Evolutionary conservation across 805 yeast species (phyloP).

Genomic region (Scheffersomyces stipitis): DNA sequence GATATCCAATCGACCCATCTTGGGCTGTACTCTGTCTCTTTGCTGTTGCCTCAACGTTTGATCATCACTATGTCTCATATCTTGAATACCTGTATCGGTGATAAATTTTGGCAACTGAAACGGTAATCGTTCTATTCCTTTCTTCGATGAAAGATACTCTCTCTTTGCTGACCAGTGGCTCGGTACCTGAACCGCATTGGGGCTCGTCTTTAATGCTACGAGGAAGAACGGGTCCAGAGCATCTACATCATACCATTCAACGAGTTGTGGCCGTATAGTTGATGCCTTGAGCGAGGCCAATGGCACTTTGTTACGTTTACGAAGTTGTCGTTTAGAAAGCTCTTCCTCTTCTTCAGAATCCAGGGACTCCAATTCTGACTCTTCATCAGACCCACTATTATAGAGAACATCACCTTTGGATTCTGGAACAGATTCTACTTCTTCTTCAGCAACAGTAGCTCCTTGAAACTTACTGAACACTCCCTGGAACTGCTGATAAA

Average conservation of each 20-base stretch:
- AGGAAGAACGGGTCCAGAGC: slow-evolving; percentile 73
- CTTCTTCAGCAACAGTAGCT: neutral
- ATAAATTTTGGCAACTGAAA: slow-evolving; percentile 80
- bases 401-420: slow-evolving; percentile 10
- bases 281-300: slow-evolving; percentile 65
- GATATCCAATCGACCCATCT: slow-evolving; percentile 79
- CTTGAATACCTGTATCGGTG: slow-evolving; percentile 78
- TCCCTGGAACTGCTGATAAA: slow-evolving; percentile 18
- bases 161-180: slow-evolving; percentile 78
- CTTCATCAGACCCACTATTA: slow-evolving; percentile 20
- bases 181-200: slow-evolving; percentile 76
- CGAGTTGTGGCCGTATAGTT: slow-evolving; percentile 63
- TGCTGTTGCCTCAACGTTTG: slow-evolving; percentile 66
- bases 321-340: slow-evolving; percentile 50
- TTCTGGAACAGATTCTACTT: slow-evolving; percentile 2
- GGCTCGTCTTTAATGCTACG: slow-evolving; percentile 60
- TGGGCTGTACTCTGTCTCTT: slow-evolving; percentile 86
- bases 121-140: slow-evolving; percentile 66
- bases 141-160: slow-evolving; percentile 66
- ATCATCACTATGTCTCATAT: slow-evolving; percentile 73
- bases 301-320: slow-evolving; percentile 57
- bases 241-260: slow-evolving; percentile 88
- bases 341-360: slow-evolving; percentile 16
- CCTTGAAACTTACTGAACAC: slow-evolving; percentile 18
- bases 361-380: slow-evolving; percentile 16